These are phyloP conservation scores for Rhodotorula mucilaginosa DNA, from an alignment of 1,284 basidiomycete genomes.

Conservation along the genomic window DNA sequence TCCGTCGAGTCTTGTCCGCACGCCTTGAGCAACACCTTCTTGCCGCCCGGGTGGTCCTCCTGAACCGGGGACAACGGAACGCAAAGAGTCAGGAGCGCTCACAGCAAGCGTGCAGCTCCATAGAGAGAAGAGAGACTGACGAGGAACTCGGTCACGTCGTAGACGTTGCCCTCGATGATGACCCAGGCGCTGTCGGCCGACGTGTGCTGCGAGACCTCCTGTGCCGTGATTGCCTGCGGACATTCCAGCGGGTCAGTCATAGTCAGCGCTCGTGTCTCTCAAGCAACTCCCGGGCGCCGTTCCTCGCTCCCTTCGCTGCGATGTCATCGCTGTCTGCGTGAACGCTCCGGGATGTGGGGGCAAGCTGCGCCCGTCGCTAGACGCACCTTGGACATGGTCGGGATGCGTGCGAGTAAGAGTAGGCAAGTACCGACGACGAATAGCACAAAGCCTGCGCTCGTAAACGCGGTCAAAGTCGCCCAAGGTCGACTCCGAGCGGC, in stretches of 20 bases:
- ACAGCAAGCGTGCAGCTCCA: neutral
- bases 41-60: conserved; percentile 21
- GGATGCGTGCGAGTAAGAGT: no score
- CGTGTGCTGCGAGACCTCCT: conserved; percentile 56
- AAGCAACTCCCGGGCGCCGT: neutral
- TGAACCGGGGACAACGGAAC: neutral
- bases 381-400: no score
- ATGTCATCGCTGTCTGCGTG: no score
- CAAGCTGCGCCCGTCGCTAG: no score
- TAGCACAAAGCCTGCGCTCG: no score
- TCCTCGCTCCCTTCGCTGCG: no score
- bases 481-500: neutral
- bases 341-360: no score
- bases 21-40: conserved; percentile 36
- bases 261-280: neutral
- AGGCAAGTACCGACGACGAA: no score
- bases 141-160: conserved; percentile 60
- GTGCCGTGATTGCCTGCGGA: conserved; percentile 50
- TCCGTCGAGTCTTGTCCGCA: conserved; percentile 37
- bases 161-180: conserved; percentile 60
- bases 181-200: conserved; percentile 59
- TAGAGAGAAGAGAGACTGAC: neutral
- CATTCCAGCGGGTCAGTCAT: neutral
- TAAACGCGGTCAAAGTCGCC: no score
- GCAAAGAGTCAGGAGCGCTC: neutral